A percentile compares a stretch with the other conserved stretches of the same genome.
Conservation (phyloP, 1,139 yeast genomes). For the Magnusiomyces suaveolens region DNA sequence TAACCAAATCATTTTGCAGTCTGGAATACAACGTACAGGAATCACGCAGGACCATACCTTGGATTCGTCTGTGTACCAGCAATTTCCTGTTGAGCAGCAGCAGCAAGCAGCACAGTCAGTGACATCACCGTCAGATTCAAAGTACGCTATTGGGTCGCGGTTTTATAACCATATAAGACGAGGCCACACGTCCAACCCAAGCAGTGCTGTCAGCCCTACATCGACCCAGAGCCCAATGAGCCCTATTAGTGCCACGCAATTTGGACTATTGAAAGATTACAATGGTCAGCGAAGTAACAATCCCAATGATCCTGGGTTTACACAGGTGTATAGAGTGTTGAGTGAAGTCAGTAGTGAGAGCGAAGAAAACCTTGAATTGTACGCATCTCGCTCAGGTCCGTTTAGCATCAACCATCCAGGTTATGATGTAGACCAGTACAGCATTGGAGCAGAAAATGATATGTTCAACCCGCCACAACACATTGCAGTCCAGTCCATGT, state of each 20-base stretch:
- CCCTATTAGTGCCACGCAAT: background rate
- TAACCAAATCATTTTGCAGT: background rate
- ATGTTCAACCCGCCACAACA: background rate
- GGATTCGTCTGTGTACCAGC: background rate
- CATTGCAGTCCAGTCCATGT: background rate
- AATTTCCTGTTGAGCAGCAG: background rate
- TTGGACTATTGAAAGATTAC: background rate
- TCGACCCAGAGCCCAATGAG: background rate
- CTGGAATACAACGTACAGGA: background rate
- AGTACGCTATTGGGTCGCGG: slow-evolving; percentile 4
- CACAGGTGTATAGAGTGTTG: background rate
- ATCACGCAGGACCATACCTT: background rate
- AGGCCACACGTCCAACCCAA: background rate
- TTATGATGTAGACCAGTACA: background rate
- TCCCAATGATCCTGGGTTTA: background rate
- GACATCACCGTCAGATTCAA: background rate
- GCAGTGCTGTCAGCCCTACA: background rate
- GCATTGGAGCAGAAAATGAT: background rate
- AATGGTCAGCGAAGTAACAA: background rate
- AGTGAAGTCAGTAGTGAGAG: slow-evolving; percentile 4
- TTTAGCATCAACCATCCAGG: background rate
- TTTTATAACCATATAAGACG: slow-evolving; percentile 4
- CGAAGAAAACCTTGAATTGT: slow-evolving; percentile 4
- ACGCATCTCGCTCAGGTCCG: slow-evolving; percentile 3
- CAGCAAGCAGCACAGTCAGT: background rate